Evolutionary conservation across 2,329 filamentous ascomycete genomes (phyloP).

Genomic region (Penicillium glabrum): DNA sequence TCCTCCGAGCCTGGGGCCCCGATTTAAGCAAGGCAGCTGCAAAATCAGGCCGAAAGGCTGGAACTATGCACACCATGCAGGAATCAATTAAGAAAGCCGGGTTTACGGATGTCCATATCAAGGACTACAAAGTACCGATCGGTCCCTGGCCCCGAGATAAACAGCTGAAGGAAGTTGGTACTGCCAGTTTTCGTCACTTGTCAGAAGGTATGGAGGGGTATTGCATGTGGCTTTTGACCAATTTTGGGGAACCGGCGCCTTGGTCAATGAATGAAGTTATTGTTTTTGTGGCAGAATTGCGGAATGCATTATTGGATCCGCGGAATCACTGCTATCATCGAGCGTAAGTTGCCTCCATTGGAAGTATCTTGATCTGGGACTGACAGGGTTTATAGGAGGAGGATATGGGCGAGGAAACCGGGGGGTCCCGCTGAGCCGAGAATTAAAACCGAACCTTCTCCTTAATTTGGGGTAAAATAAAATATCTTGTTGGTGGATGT

Average conservation of each 20-base stretch:
- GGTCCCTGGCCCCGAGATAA: conserved; percentile 29
- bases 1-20: conserved; percentile 1
- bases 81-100: conserved; percentile 13
- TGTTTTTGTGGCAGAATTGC: conserved; percentile 5
- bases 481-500: not conserved
- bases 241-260: conserved; percentile 14
- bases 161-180: conserved; percentile 39
- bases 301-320: conserved; percentile 1
- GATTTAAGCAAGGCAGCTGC: conserved; percentile 10
- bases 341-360: not conserved
- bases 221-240: conserved; percentile 22
- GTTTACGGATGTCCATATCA: conserved; percentile 29
- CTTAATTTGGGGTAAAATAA: not conserved
- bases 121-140: conserved; percentile 25
- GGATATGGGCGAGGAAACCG: conserved; percentile 2
- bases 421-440: not conserved
- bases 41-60: conserved; percentile 13
- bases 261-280: conserved; percentile 6
- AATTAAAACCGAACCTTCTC: not conserved
- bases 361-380: not conserved
- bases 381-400: not conserved
- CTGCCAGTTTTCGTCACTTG: conserved; percentile 21
- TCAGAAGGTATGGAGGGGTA: conserved; percentile 20
- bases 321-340: not conserved
- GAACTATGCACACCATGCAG: conserved; percentile 13